Evolutionary conservation across 2,329 filamentous ascomycete genomes (phyloP), one percentile per base, ranked within the genome.

Genomic region (Penicillium griseofulvum): DNA sequence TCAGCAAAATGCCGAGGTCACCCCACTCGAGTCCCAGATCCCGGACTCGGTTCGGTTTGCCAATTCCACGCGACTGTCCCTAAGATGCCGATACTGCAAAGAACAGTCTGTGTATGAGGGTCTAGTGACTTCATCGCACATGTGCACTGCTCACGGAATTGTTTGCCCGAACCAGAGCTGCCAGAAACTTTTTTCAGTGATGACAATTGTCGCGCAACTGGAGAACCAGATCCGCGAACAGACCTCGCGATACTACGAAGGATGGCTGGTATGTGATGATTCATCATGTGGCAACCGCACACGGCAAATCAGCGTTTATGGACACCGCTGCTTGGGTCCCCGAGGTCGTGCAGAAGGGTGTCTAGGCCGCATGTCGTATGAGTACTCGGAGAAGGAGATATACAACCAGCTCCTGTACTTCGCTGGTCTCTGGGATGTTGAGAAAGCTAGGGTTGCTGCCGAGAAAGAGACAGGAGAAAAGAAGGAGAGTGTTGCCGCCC

Each of bases 351-450:
- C 89, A 0, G 83, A 87, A 53, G 92, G 91, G 52, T 99, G 94
- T 71, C 78, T 87, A 4, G 94, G 94, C 19, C 85, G 85, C 47
- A 97, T 99, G 92, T 79, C 83, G 22, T 97, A 92, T 71, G 91
- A 95, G 76, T 88, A 90, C 68, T 81, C 83, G 0, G 94, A 97
- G 77, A 93, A 94, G 76, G 87, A 88, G 67, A 82, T 97, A 56
- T 97, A 97, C 77, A 97, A 96, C 73, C 94, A 99, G 76, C 80
- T 99, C 38, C 77, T 97, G 52, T 99, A 96, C 77, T 89, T 92
- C 71, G 83, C 88, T 29, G 83, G 83, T 46, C 76, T 97, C 52
- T 99, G 91, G 80, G 92, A 99, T 73, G 88, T 95, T 3, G 92
- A 97, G 59, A 91, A 90, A 75, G 88, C 88, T 14, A 84, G 84